A percentile compares a stretch with the other conserved stretches of the same genome.
phyloP scores from a whole-genome alignment of 2,329 filamentous ascomycete genomes.

The Blastomyces silverae region DNA sequence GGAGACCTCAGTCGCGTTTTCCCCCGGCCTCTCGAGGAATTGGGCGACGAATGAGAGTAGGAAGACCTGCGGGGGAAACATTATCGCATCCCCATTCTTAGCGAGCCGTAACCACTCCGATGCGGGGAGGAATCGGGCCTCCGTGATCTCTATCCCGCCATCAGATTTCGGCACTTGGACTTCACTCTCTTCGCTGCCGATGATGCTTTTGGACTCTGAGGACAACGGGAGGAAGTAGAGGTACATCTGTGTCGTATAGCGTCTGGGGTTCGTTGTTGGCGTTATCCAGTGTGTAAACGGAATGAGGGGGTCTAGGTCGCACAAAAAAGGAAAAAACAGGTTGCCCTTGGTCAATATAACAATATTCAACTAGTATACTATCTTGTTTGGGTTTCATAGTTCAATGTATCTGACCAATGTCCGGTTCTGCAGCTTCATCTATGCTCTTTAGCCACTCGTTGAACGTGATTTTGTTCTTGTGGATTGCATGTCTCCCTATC shows the following conservation, averaged over 20 bases:
- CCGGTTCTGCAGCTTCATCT: conserved; percentile 39
- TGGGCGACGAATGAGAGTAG: conserved; percentile 48
- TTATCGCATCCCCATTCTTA: conserved; percentile 59
- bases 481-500: conserved; percentile 60
- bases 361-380: not conserved
- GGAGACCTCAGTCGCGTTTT: conserved; percentile 16
- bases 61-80: conserved; percentile 83
- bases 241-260: conserved; percentile 97
- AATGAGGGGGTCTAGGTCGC: conserved; percentile 46
- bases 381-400: conserved; percentile 5
- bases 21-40: conserved; percentile 40
- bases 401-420: conserved; percentile 47
- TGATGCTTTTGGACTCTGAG: conserved; percentile 28
- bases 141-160: conserved; percentile 62
- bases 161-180: conserved; percentile 65
- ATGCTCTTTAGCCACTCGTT: conserved; percentile 52
- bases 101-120: conserved; percentile 62
- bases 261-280: conserved; percentile 58
- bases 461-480: conserved; percentile 61
- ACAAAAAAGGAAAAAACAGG: not conserved
- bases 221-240: conserved; percentile 72
- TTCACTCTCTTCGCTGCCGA: conserved; percentile 45
- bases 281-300: conserved; percentile 94
- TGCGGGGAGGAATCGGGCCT: conserved; percentile 68
- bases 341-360: conserved; percentile 10